Base-by-base conservation (phyloP, 345 rosid species). In the Draba incana region DNA sequence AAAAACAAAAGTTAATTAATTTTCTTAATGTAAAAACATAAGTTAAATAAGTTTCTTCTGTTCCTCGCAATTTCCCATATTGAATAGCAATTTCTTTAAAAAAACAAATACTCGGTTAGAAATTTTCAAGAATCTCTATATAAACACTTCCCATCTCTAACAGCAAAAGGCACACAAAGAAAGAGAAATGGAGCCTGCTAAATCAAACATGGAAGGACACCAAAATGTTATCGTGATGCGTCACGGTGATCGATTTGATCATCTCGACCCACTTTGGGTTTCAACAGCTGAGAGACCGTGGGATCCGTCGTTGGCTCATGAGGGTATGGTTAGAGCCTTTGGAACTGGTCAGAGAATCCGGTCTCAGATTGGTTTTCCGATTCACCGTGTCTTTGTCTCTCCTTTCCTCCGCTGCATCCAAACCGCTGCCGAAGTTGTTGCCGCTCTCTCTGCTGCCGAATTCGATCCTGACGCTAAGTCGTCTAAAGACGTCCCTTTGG, bases 401-500 rank as follows among this genome's bases (percentile, higher is more conserved):
- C 95, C 97, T 11, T 93, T 93, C 61, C 82, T 83, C 69, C 97
- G 97, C 5, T 87, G 99, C 72, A 61, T 91, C 52, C 87, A 91
- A 76, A 94, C 97, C 0, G 96, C 96, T 50, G 57, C 69, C 2
- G 78, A 79, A 76, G 90, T 73, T 3, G 67, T 81, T 3, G 53
- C 76, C 3, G 88, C 86, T 30, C 85, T 87, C 37, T 81, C 81
- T 16, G 79, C 86, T 30, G 68, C 63, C 9, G 75, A 68, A 8
- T 57, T 65, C 11, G 66, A 70, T 3, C 69, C 75, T 41, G 44
- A 45, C 16, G 78, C 50, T 45, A 13, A 54, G 61, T 79, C 81
- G 4, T 62, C 72, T 12, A 41, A 67, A 35, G 83, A 62, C 38
- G 72, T 60, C 5, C 15, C 49, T 27, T 55, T 77, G 12, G 37